Percentiles rank a stretch among this genome's conserved stretches.
Conservation (phyloP, 1,139 yeast species). For the Blastobotrys aristatus region DNA sequence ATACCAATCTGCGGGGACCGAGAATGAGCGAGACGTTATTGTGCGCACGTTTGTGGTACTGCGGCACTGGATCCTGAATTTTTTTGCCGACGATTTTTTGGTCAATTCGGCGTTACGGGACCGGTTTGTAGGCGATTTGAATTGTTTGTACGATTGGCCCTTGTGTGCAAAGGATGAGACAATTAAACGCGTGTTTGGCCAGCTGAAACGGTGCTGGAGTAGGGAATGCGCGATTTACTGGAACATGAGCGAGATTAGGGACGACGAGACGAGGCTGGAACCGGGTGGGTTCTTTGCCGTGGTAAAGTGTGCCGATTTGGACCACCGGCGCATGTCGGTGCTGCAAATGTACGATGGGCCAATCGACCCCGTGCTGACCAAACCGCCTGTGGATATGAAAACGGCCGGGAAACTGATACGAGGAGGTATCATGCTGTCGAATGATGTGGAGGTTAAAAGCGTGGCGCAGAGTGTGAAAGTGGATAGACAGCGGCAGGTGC, state of each 20-base stretch:
- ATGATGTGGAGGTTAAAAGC: constrained; percentile 28
- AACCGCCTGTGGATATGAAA: constrained; percentile 7
- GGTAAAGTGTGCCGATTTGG: constrained; percentile 12
- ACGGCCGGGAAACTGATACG: constrained; percentile 27
- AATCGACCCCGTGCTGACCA: constrained; percentile 26
- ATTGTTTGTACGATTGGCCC: constrained; percentile 29
- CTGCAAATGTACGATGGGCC: constrained; percentile 31
- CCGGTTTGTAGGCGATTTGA: constrained; percentile 29
- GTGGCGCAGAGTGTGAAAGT: constrained; percentile 19
- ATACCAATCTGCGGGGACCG: constrained; percentile 6
- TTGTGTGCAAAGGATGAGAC: constrained; percentile 26
- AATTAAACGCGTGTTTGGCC: constrained; percentile 31
- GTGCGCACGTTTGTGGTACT: constrained; percentile 81
- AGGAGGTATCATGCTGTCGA: constrained; percentile 31
- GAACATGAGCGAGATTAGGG: constrained; percentile 24
- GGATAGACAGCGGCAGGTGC: not conserved
- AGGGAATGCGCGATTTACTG: constrained; percentile 33
- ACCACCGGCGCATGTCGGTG: constrained; percentile 27
- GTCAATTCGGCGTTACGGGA: constrained; percentile 33
- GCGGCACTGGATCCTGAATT: constrained; percentile 79
- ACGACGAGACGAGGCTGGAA: not conserved
- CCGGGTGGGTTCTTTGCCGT: constrained; percentile 27
- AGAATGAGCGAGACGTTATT: constrained; percentile 49
- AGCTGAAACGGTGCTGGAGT: constrained; percentile 37
- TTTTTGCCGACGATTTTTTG: constrained; percentile 39